Evolutionary conservation across 345 rosid species (phyloP).

Genomic region (Arabis hirsuta): DNA sequence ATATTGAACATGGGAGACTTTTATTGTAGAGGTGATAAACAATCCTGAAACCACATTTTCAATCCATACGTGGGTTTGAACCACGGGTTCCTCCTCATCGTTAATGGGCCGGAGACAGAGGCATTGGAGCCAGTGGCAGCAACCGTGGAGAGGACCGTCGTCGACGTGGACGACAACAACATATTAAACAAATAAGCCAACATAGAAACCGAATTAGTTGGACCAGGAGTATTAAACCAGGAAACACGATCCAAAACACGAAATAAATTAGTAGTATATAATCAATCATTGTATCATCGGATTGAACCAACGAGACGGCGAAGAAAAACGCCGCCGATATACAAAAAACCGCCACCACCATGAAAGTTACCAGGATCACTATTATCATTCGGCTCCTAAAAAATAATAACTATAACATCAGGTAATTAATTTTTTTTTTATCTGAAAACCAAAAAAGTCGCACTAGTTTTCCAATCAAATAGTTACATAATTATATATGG

Average conservation of each 20-base stretch:
- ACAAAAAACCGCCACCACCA: slow-evolving; percentile 40
- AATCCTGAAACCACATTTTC: not conserved
- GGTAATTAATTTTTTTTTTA: not conserved
- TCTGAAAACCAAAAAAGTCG: not conserved
- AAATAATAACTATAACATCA: not conserved
- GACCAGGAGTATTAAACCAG: slow-evolving; percentile 27
- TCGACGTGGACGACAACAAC: slow-evolving; percentile 35
- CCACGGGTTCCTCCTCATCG: not conserved
- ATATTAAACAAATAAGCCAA: slow-evolving; percentile 41
- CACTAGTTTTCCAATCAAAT: not conserved
- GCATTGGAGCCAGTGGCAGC: slow-evolving; percentile 26
- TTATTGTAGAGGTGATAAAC: not conserved
- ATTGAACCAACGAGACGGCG: slow-evolving; percentile 37
- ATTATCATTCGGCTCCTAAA: slow-evolving; percentile 40
- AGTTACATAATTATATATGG: not conserved
- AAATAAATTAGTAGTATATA: slow-evolving; percentile 20
- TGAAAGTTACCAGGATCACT: slow-evolving; percentile 36
- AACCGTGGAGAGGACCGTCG: slow-evolving; percentile 19
- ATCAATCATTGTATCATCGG: slow-evolving; percentile 17
- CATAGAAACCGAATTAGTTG: slow-evolving; percentile 35
- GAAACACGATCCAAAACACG: slow-evolving; percentile 42
- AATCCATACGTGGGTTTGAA: not conserved
- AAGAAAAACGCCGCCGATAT: slow-evolving; percentile 39
- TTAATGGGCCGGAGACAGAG: slow-evolving; percentile 21
- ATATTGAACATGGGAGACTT: not conserved